These are phyloP conservation scores for Capillidium rhysosporum DNA, from an alignment of 371 early-diverging fungal genomes.

Conservation along the genomic window DNA sequence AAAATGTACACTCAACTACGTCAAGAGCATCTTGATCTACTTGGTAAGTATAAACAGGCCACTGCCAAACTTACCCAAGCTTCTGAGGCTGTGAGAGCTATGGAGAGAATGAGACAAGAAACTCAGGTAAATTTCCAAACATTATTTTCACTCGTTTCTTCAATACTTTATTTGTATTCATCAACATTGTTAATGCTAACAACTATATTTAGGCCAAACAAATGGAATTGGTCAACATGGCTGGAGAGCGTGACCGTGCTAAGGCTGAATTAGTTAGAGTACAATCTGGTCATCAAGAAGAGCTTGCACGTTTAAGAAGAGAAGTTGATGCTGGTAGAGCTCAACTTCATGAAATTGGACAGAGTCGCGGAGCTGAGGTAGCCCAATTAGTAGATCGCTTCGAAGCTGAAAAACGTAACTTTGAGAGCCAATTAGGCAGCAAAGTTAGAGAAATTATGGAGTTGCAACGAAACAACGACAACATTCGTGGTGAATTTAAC, in stretches of 20 bases:
- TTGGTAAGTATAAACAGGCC: conserved; percentile 64
- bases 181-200: no score
- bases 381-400: conserved; percentile 44
- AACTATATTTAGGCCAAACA: conserved; percentile 32
- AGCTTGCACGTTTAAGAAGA: conserved; percentile 50
- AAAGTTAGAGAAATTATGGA: background rate
- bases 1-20: conserved; percentile 87
- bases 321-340: conserved; percentile 56
- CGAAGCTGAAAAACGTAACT: conserved; percentile 57
- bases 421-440: conserved; percentile 23
- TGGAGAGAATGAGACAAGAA: conserved; percentile 55
- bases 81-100: conserved; percentile 44
- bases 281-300: conserved; percentile 44
- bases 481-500: background rate
- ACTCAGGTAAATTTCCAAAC: conserved; percentile 17
- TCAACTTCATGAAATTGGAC: conserved; percentile 51
- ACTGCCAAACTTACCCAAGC: conserved; percentile 65
- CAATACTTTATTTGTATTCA: no score
- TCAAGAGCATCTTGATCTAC: conserved; percentile 84
- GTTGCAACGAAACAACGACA: background rate
- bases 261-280: conserved; percentile 47
- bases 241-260: conserved; percentile 61
- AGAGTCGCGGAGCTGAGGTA: conserved; percentile 61
- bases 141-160: no score
- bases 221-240: conserved; percentile 52